A percentile compares a stretch with the other conserved stretches of the same genome.
Conservation (phyloP, 768 basidiomycete species). For the Lentinula lateritia region DNA sequence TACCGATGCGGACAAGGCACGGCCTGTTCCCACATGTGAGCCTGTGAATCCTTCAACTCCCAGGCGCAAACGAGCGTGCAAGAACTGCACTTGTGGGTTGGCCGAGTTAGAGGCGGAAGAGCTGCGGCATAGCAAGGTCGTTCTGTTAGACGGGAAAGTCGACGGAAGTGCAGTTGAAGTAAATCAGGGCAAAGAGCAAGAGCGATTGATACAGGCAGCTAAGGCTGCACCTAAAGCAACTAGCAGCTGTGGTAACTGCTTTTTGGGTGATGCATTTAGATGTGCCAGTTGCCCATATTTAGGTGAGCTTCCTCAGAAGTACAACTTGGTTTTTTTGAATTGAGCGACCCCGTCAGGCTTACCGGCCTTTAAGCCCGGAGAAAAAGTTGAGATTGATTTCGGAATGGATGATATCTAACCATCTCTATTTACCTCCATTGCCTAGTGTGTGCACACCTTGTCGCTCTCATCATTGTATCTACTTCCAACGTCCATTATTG, state of each 20-base stretch:
- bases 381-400: constrained; percentile 91
- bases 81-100: constrained; percentile 94
- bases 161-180: constrained; percentile 56
- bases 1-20: constrained; percentile 74
- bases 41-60: constrained; percentile 46
- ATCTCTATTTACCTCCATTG: not conserved
- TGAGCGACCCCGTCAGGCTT: constrained; percentile 53
- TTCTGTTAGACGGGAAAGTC: constrained; percentile 62
- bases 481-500: not conserved
- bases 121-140: constrained; percentile 49
- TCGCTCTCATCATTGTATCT: not conserved
- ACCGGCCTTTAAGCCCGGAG: constrained; percentile 96
- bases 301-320: constrained; percentile 48
- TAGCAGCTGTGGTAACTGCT: constrained; percentile 96
- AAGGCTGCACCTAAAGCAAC: constrained; percentile 80
- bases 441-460: not conserved
- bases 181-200: constrained; percentile 48
- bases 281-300: constrained; percentile 95
- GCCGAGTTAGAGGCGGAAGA: constrained; percentile 91
- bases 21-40: constrained; percentile 75
- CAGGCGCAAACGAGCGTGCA: constrained; percentile 90
- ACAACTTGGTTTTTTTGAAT: not conserved
- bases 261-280: constrained; percentile 95
- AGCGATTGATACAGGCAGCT: constrained; percentile 59
- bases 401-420: constrained; percentile 82